A percentile compares a stretch with the other conserved stretches of the same genome.
phyloP scores from a whole-genome alignment of 768 basidiomycete species.

The Tylopilus rubrobrunneus region DNA sequence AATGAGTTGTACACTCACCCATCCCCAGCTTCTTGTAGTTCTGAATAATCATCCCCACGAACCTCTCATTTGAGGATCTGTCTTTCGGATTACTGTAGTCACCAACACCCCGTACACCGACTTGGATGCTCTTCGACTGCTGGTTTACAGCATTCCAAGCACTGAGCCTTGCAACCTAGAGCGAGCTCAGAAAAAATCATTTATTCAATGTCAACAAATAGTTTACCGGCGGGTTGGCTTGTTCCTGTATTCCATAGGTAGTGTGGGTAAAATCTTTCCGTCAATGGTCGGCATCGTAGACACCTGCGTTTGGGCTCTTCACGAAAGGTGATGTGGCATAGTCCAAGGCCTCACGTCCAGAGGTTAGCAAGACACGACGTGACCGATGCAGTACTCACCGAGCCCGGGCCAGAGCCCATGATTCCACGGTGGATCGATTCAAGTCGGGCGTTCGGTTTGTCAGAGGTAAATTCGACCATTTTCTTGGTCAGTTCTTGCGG shows the following conservation, averaged over 20 bases:
- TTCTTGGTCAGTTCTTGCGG: conserved; percentile 34
- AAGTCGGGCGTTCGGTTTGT: conserved; percentile 41
- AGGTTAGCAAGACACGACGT: not conserved
- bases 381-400: conserved; percentile 14
- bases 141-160: conserved; percentile 37
- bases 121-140: conserved; percentile 19
- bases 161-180: conserved; percentile 27
- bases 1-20: not conserved
- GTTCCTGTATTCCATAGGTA: conserved; percentile 29
- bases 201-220: not conserved
- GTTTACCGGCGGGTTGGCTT: conserved; percentile 10
- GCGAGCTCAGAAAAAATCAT: not conserved
- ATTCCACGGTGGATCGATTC: conserved; percentile 35
- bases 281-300: conserved; percentile 29
- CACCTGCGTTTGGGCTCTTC: too few relatives aligned
- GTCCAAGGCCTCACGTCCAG: not conserved
- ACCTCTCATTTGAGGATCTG: conserved; percentile 15
- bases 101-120: conserved; percentile 36
- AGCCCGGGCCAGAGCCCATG: conserved; percentile 15
- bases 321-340: too few relatives aligned
- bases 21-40: conserved; percentile 32
- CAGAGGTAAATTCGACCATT: conserved; percentile 47
- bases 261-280: conserved; percentile 35
- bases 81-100: conserved; percentile 21
- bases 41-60: conserved; percentile 22